phyloP scores from a whole-genome alignment of 371 early-diverging fungal genomes.

The Neoconidiobolus thromboides region DNA sequence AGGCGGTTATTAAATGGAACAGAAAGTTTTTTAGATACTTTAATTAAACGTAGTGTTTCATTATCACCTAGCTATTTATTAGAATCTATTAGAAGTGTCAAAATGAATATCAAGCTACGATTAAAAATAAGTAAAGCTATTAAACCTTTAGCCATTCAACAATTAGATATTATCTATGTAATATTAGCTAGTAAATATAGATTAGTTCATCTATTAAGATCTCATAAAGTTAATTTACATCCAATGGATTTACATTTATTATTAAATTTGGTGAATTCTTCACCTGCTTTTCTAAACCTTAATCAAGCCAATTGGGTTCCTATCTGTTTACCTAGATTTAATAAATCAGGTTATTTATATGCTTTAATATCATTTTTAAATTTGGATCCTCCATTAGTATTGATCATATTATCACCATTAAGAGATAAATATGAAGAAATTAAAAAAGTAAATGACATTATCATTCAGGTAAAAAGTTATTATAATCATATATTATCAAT shows the following conservation, averaged over 20 bases:
- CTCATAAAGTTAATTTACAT: slow-evolving; percentile 1
- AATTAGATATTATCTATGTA: background rate
- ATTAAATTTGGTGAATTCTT: slow-evolving; percentile 60
- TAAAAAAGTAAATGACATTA: slow-evolving; percentile 38
- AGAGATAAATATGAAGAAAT: slow-evolving; percentile 68
- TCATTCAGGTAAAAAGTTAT: slow-evolving; percentile 25
- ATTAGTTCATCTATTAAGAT: slow-evolving; percentile 8
- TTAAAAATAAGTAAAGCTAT: slow-evolving; percentile 52
- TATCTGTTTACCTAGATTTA: slow-evolving; percentile 84
- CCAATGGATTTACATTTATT: slow-evolving; percentile 56
- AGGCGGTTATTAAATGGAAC: slow-evolving; percentile 49
- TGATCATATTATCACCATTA: slow-evolving; percentile 42
- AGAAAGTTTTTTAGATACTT: background rate
- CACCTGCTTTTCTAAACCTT: slow-evolving; percentile 38
- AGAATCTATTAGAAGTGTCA: slow-evolving; percentile 66
- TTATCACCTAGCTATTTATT: slow-evolving; percentile 24
- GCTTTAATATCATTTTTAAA: slow-evolving; percentile 69
- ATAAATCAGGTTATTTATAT: slow-evolving; percentile 69
- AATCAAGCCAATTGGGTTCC: slow-evolving; percentile 78
- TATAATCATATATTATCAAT: background rate
- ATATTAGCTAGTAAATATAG: slow-evolving; percentile 44
- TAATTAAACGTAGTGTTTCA: background rate
- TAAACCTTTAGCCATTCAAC: slow-evolving; percentile 19
- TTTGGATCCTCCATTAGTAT: slow-evolving; percentile 40
- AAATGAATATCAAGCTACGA: slow-evolving; percentile 47